These are phyloP conservation scores for Neocucurbitaria cava DNA, from an alignment of 2,329 filamentous ascomycete genomes.

Conservation along the genomic window DNA sequence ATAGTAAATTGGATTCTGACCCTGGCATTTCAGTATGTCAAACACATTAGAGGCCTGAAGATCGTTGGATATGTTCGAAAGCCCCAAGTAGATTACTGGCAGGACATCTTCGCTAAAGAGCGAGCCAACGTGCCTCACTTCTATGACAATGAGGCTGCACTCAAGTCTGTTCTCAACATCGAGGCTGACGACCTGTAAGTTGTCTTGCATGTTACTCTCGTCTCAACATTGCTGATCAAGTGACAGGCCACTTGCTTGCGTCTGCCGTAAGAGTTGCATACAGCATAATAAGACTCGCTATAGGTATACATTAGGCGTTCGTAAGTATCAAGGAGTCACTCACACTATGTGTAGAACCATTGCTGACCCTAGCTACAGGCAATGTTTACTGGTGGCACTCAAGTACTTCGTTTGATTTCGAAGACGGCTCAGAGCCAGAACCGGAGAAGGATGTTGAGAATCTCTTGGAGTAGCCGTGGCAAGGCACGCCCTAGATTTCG, in stretches of 20 bases:
- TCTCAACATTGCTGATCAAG: neutral
- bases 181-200: neutral
- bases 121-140: neutral
- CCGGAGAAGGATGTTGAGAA: too few species aligned
- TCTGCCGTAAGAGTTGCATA: neutral
- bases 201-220: neutral
- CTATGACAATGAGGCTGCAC: neutral
- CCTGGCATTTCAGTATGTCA: neutral
- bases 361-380: too few species aligned
- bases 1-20: neutral
- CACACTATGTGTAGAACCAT: too few species aligned
- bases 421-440: neutral
- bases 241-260: neutral
- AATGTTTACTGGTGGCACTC: too few species aligned
- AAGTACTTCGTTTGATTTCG: neutral
- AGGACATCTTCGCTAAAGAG: neutral
- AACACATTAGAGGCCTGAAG: neutral
- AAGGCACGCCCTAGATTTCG: too few species aligned
- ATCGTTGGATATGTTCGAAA: neutral
- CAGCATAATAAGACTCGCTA: too few species aligned
- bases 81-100: neutral
- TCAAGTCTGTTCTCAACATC: neutral
- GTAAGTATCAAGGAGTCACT: too few species aligned
- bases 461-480: too few species aligned
- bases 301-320: too few species aligned